Percentiles rank a stretch among this genome's conserved stretches.
Conservation (phyloP, 176 grass and related monocot species). For the Hyparrhenia diplandra region DNA sequence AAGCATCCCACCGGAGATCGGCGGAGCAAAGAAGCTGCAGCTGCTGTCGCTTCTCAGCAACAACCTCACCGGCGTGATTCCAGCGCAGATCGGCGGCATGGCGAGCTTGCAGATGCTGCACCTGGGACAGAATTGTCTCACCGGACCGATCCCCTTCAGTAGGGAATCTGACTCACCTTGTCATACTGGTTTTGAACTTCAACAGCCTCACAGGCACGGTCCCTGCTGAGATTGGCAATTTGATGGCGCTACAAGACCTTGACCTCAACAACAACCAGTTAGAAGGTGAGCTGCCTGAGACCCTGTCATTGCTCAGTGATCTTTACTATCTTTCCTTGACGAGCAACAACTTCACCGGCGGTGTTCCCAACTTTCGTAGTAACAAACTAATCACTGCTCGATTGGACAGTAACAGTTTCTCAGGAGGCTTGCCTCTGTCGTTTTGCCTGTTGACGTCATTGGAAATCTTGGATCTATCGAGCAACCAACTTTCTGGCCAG, state of each 20-base stretch:
- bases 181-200: neutral
- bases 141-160: constrained; percentile 8
- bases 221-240: neutral
- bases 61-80: constrained; percentile 30
- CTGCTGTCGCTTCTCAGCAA: constrained; percentile 10
- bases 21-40: constrained; percentile 3
- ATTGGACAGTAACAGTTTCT: neutral
- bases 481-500: constrained; percentile 29
- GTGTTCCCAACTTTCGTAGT: neutral
- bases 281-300: neutral
- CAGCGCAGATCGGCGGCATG: constrained; percentile 11
- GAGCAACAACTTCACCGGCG: neutral
- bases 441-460: neutral
- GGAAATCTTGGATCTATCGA: constrained; percentile 34
- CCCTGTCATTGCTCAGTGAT: neutral
- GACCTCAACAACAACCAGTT: constrained; percentile 4
- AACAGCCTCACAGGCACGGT: constrained; percentile 15
- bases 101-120: constrained; percentile 19
- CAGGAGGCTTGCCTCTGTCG: neutral
- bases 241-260: neutral
- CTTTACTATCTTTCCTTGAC: neutral
- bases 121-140: constrained; percentile 23
- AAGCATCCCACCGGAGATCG: constrained; percentile 10
- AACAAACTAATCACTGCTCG: neutral
- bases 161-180: constrained; percentile 3